Evolutionary conservation across 441 rosid genomes (phyloP).

Genomic region (Eruca vesicaria): DNA sequence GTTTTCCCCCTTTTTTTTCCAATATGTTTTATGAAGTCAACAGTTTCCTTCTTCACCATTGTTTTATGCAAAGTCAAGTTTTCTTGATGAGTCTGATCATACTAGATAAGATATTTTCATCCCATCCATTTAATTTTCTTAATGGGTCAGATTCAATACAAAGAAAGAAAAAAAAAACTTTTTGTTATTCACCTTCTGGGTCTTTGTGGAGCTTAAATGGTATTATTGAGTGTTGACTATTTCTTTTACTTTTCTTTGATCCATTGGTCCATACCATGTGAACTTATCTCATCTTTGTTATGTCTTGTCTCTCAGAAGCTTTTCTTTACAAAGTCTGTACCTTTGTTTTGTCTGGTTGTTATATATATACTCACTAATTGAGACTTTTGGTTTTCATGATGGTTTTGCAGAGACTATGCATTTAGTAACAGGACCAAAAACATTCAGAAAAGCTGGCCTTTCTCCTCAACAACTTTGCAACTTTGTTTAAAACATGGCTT

Average conservation of each 20-base stretch:
- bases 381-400: conserved; percentile 3
- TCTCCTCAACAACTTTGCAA: conserved; percentile 66
- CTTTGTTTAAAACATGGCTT: conserved; percentile 80
- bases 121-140: conserved; percentile 13
- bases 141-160: conserved; percentile 25
- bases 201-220: conserved; percentile 7
- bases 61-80: conserved; percentile 12
- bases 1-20: neutral
- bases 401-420: conserved; percentile 75
- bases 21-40: conserved; percentile 5
- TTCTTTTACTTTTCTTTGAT: conserved; percentile 21
- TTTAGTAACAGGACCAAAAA: conserved; percentile 62
- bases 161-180: conserved; percentile 6
- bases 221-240: conserved; percentile 15
- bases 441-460: conserved; percentile 87
- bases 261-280: conserved; percentile 29
- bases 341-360: conserved; percentile 26
- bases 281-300: conserved; percentile 8
- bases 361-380: neutral
- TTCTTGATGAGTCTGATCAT: conserved; percentile 13
- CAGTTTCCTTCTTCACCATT: conserved; percentile 24
- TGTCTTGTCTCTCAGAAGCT: conserved; percentile 17
- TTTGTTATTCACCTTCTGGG: neutral
- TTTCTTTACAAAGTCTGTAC: conserved; percentile 1
- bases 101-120: neutral